Base-by-base conservation (phyloP, 169 alveolate species). In the Cryptosporidium parvum region DNA sequence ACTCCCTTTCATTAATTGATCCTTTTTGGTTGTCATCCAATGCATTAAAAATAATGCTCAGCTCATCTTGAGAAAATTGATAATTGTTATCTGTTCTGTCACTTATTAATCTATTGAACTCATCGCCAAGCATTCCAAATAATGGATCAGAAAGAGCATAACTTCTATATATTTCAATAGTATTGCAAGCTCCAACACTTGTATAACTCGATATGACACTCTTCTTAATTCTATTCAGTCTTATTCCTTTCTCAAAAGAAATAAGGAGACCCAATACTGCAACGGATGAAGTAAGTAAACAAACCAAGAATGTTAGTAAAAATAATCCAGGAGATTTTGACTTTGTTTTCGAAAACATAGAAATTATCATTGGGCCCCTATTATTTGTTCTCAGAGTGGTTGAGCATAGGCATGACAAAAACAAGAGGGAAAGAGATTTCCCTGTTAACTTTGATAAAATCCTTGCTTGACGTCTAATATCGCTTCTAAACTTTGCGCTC, bases 11-110 rank as follows among this genome's bases (percentile, higher is more conserved):
- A 85, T 95, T 95, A 70, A 96, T 93, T 16, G 98, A 96, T 59
- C 96, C 93, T 58, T 96, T 96, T 85, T 96, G 98, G 75, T 95
- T 96, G 68, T 96, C 98, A 85, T 96, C 98, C 48, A 96, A 91
- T 48, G 96, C 97, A 86, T 95, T 95, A 87, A 92, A 96, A 53
- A 96, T 94, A 48, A 96, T 95, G 80, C 93, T 95, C 35, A 96
- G 91, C 48, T 96, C 98, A 45, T 93, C 93, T 29, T 93, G 93
- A 86, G 93, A 96, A 89, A 95, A 96, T 84, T 95, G 97, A 56
- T 93, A 89, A 52, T 92, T 85, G 45, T 96, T 96, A n/a, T 93
- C 93, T 2, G 98, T 94, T 86, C 93, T 94, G 75, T 96, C 98
- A 6, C 97, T 93, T 80, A 97, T 89, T 87, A 96, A 93, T 39